Evolutionary conservation across 2,329 filamentous ascomycete species (phyloP), one percentile per base, ranked within the genome.

Genomic region (Diaporthe ampelina): DNA sequence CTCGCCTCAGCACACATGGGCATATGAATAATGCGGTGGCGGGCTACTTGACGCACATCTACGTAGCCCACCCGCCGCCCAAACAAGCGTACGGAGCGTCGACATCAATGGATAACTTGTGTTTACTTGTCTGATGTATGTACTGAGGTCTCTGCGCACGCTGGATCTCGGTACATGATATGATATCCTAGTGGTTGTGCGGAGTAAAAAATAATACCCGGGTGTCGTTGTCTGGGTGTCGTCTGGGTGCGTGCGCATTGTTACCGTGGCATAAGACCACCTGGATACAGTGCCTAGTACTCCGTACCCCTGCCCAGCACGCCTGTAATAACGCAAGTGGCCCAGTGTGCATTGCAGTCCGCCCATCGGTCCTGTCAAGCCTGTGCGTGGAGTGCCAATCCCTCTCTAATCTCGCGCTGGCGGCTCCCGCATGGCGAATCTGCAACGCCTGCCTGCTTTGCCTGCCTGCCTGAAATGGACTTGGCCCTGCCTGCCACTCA

Each of bases 1-100:
- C 48, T 68, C 48, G 48, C 45, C 48, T 54, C 63, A 68, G 48
- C 58, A 63, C 45, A 68, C 63, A 54, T 40, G 63, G 63, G 45
- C 45, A 24, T 50, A 68, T 68, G 63, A 68, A 54, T 68, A 68
- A 68, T 68, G 63, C 63, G 63, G 63, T 68, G 63, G 63, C 63
- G 63, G 63, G 63, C 63, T 40, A 40, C 37, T 13, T 17, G 40
- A 68, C 19, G 32, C 63, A 26, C 45, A 63, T 17, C 63, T 67
- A 50, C 26, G 9, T 32, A 32, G 40, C 29, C 43, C 43, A 48
- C 37, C 40, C 21, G 59, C 29, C 29, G 29, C 40, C 19, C 59
- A 32, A 48, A n/a, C n/a, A 48, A 45, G 24, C 24, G 19, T 21
- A 11, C 37, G 40, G 24, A 29, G 29, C 8, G 3, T 29, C 7